Percentiles rank a stretch among this genome's conserved stretches.
phyloP scores from a whole-genome alignment of 2,329 filamentous ascomycete species.

The Whalleya microplaca region DNA sequence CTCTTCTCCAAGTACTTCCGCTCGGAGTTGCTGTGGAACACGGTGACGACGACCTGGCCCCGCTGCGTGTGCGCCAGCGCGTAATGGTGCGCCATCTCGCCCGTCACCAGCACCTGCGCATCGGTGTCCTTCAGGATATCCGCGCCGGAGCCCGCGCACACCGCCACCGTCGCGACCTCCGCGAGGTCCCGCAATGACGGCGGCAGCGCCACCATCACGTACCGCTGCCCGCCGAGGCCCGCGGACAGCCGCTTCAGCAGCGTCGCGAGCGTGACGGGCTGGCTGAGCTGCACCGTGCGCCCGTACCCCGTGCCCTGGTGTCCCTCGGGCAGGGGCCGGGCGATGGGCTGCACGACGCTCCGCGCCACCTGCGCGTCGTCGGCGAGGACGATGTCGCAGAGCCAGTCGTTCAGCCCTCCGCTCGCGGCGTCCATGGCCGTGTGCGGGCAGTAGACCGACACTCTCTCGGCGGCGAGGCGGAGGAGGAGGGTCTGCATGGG shows the following conservation, averaged over 20 bases:
- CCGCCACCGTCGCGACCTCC: conserved; percentile 69
- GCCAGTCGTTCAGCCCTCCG: conserved; percentile 89
- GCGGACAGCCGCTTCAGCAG: conserved; percentile 62
- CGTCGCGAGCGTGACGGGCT: conserved; percentile 43
- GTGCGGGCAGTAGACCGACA: conserved; percentile 95
- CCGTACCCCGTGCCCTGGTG: conserved; percentile 58
- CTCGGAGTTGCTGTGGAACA: conserved; percentile 95
- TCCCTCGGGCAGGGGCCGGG: conserved; percentile 44
- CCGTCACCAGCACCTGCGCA: conserved; percentile 85
- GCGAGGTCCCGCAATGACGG: conserved; percentile 44
- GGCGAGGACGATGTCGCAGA: conserved; percentile 80
- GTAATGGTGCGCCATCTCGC: conserved; percentile 92
- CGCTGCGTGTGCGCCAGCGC: conserved; percentile 84
- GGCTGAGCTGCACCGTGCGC: conserved; percentile 48
- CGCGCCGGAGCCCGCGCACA: conserved; percentile 88
- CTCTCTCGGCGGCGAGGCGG: conserved; percentile 78
- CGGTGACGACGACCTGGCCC: conserved; percentile 78
- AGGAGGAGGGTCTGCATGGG: conserved; percentile 86
- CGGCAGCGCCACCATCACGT: conserved; percentile 54
- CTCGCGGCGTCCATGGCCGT: conserved; percentile 89
- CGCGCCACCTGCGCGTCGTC: conserved; percentile 39
- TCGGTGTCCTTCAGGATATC: conserved; percentile 70
- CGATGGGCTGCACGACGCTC: conserved; percentile 51
- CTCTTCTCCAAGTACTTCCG: conserved; percentile 76
- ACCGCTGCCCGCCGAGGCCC: conserved; percentile 66